phyloP scores from a whole-genome alignment of 164 flowering plant genomes.

The Litsea cubeba region DNA sequence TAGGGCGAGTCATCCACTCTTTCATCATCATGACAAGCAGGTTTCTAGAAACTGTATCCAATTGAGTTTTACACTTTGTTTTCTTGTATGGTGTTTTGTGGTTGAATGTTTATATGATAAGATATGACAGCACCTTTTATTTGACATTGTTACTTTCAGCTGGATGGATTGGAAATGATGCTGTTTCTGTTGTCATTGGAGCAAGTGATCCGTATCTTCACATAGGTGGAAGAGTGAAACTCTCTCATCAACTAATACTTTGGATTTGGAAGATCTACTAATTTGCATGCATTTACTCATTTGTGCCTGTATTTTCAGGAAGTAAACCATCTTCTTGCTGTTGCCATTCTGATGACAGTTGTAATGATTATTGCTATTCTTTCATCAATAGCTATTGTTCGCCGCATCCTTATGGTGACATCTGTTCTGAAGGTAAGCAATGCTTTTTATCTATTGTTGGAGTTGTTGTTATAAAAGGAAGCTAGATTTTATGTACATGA shows the following conservation, averaged over 20 bases:
- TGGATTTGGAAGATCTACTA: slow-evolving; percentile 1
- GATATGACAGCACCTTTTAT: background rate
- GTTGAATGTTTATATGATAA: slow-evolving; percentile 10
- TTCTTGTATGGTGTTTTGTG: background rate
- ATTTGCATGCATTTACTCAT: background rate
- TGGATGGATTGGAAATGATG: slow-evolving; percentile 96
- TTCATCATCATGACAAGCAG: too few species aligned
- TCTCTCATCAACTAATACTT: slow-evolving; percentile 8
- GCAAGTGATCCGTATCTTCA: slow-evolving; percentile 79
- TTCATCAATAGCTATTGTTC: slow-evolving; percentile 80
- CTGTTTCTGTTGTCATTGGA: slow-evolving; percentile 82
- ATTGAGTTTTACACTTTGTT: background rate
- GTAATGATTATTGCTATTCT: slow-evolving; percentile 64
- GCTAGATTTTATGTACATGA: too few species aligned
- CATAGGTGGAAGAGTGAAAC: slow-evolving; percentile 72
- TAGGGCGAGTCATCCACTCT: too few species aligned
- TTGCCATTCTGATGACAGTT: slow-evolving; percentile 72
- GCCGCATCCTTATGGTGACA: slow-evolving; percentile 93
- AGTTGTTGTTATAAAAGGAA: too few species aligned
- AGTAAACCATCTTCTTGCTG: slow-evolving; percentile 62
- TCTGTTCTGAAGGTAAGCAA: slow-evolving; percentile 86
- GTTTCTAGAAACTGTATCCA: background rate
- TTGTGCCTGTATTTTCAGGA: slow-evolving; percentile 51
- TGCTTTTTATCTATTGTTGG: background rate
- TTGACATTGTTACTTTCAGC: slow-evolving; percentile 42